phyloP scores from a whole-genome alignment of 2,329 filamentous ascomycete species.

The Esteya vermicola region DNA sequence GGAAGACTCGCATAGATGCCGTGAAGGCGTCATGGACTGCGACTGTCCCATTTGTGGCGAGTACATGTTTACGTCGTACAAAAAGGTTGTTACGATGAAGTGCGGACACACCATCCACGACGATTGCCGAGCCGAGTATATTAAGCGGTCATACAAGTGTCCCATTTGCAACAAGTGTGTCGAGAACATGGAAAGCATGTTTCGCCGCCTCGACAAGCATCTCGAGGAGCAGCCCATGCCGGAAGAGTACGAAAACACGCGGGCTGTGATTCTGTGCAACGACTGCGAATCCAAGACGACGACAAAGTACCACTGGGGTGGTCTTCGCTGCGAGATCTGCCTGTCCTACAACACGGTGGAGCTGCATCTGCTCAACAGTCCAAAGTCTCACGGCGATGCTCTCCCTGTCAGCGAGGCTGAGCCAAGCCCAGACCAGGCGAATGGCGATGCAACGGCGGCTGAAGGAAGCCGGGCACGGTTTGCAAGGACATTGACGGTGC shows the following conservation, averaged over 20 bases:
- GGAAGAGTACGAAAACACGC: slow-evolving; percentile 61
- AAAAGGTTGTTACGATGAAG: slow-evolving; percentile 81
- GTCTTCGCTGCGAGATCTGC: slow-evolving; percentile 71
- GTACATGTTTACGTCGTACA: slow-evolving; percentile 86
- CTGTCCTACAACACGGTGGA: slow-evolving; percentile 57
- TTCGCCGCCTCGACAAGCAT: slow-evolving; percentile 76
- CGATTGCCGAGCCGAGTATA: slow-evolving; percentile 76
- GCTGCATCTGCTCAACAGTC: slow-evolving; percentile 38
- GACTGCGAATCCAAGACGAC: slow-evolving; percentile 83
- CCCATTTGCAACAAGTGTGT: slow-evolving; percentile 93
- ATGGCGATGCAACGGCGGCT: neutral
- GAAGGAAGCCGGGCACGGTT: neutral
- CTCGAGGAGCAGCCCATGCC: slow-evolving; percentile 92
- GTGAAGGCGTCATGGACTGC: slow-evolving; percentile 86
- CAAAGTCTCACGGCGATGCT: slow-evolving; percentile 19
- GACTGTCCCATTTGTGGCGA: slow-evolving; percentile 95
- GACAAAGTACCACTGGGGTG: slow-evolving; percentile 86
- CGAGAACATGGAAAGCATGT: slow-evolving; percentile 94
- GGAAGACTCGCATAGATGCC: slow-evolving; percentile 76
- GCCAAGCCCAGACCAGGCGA: neutral
- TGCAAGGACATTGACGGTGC: too few species aligned
- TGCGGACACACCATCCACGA: slow-evolving; percentile 95
- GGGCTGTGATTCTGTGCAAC: slow-evolving; percentile 80
- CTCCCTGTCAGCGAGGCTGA: slow-evolving; percentile 12
- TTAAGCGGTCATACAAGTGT: slow-evolving; percentile 85